Base-by-base conservation (phyloP, 306 rosid species). In the Vigna unguiculata region DNA sequence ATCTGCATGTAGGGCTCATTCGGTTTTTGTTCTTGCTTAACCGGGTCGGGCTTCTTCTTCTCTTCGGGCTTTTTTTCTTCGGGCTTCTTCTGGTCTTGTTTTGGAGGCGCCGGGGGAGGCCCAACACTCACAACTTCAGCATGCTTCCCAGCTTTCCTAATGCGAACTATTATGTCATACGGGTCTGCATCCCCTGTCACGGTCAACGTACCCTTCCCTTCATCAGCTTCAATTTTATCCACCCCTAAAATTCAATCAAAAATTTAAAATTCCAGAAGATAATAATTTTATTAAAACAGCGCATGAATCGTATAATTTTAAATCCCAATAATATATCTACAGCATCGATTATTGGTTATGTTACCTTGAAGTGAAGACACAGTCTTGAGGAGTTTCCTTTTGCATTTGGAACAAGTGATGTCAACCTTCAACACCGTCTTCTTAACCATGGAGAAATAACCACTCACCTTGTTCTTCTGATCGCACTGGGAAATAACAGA, bases 121-220 rank as follows among this genome's bases (percentile, higher is more conserved):
- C 96, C 96, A 51, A 92, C 66, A 58, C 80, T 92, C 21, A 90
- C 81, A 2, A 90, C 83, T 24, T 90, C 83, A 0, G 63, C 96
- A 72, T 1, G 36, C 78, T 83, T 92, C 5, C 88, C 86, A 0
- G 82, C 79, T 72, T 87, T 87, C 80, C 91, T 87, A 30, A 81
- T 75, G 7, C 83, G 72, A 17, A 84, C 71, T 6, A 92, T 85
- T 45, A 90, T 87, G 0, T 84, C 86, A 57, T 80, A 85, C 1
- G 97, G 96, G 58, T 92, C 97, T 47, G 93, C 93, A n/a, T 83
- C 38, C 4, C 97, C 97, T 5, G 84, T 88, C 41, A 92, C 86
- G 0, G 85, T 85, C 77, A 90, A 51, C 17, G 87, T 87, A 15
- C 90, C 93, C 64, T 87, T 88, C 46, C 51, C 86, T 81, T 72